A percentile compares a stretch with the other conserved stretches of the same genome.
Evolutionary conservation across 208 protist genomes (phyloP).

Genomic region (Phytomonas francai): DNA sequence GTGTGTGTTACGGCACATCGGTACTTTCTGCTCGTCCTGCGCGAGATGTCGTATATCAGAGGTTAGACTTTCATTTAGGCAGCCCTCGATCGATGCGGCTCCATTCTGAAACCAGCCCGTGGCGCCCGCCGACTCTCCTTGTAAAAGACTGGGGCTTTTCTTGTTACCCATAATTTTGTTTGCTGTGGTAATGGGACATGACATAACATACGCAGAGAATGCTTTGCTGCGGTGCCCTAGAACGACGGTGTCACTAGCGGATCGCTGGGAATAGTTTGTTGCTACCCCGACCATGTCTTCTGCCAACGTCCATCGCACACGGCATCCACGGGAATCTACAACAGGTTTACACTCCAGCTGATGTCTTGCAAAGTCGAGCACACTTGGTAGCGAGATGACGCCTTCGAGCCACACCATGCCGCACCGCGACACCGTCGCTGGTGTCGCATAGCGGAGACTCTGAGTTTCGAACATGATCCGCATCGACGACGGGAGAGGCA

Average conservation of each 20-base stretch:
- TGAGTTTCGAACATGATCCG: slow-evolving; percentile 98
- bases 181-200: not conserved
- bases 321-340: slow-evolving; percentile 41
- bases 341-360: slow-evolving; percentile 40
- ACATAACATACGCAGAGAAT: not conserved
- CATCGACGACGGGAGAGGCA: slow-evolving; percentile 95
- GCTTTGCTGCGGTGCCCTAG: not conserved
- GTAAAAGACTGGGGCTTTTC: not conserved
- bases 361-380: slow-evolving; percentile 44
- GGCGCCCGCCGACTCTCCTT: slow-evolving; percentile 18
- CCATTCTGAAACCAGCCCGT: slow-evolving; percentile 15
- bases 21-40: not conserved
- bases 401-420: slow-evolving; percentile 99
- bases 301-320: slow-evolving; percentile 31
- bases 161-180: not conserved
- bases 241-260: not conserved
- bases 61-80: not conserved
- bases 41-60: not conserved
- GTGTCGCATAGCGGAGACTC: slow-evolving; percentile 95
- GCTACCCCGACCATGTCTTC: slow-evolving; percentile 35
- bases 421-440: slow-evolving; percentile 97
- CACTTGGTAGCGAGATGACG: slow-evolving; percentile 85
- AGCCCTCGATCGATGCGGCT: slow-evolving; percentile 7
- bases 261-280: not conserved
- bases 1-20: slow-evolving; percentile 17